phyloP scores from a whole-genome alignment of 192 early-diverging fungal species.

The Rhizophagus prolifer region DNA sequence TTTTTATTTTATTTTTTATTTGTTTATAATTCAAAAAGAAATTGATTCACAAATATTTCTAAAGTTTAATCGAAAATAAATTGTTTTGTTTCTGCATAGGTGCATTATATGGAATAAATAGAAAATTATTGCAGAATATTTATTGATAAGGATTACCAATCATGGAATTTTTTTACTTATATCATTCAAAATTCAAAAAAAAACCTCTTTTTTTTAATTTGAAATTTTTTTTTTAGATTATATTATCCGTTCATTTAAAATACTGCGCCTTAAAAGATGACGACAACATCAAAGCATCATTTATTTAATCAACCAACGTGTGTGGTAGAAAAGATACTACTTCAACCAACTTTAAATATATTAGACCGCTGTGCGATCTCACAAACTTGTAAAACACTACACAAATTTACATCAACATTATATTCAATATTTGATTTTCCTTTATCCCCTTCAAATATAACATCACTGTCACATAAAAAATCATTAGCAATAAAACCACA shows the following conservation, averaged over 20 bases:
- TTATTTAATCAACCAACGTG: constrained; percentile 1
- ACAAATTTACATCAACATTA: not conserved
- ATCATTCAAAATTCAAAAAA: no score
- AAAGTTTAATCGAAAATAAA: no score
- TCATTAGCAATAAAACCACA: not conserved
- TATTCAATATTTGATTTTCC: constrained; percentile 5
- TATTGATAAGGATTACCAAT: no score
- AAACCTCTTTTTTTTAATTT: no score
- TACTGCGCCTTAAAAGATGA: not conserved
- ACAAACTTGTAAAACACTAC: not conserved
- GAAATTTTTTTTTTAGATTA: not conserved
- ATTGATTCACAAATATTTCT: no score
- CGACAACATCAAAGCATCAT: not conserved
- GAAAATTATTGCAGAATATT: no score
- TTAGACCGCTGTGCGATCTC: constrained; percentile 1
- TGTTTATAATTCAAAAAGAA: no score
- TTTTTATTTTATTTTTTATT: no score
- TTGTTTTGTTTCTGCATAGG: no score
- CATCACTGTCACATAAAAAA: not conserved
- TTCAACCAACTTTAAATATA: not conserved
- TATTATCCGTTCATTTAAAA: not conserved
- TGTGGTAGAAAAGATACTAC: not conserved
- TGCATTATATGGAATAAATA: no score
- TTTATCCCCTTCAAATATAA: not conserved
- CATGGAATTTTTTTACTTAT: no score